These are phyloP conservation scores for Phytophthora uliginosa DNA, from an alignment of 352 stramenopile species.

Conservation along the genomic window DNA sequence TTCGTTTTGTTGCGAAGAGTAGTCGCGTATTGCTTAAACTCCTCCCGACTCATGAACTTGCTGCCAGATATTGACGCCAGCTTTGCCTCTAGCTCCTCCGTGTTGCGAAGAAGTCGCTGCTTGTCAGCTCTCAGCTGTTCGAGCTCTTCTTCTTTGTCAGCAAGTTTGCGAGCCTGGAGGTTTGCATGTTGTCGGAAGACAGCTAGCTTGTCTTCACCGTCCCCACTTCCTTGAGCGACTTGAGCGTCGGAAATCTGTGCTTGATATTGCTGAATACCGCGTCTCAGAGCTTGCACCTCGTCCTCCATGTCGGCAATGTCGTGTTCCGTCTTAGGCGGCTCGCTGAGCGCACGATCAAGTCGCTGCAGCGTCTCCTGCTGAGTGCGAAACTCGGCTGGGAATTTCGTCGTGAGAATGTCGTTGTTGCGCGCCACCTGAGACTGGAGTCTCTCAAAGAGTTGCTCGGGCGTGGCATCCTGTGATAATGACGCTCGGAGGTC, in stretches of 20 bases:
- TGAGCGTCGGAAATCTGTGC: slow-evolving; percentile 83
- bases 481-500: slow-evolving; percentile 80
- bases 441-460: slow-evolving; percentile 89
- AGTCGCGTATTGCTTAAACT: slow-evolving; percentile 93
- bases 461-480: slow-evolving; percentile 84
- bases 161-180: slow-evolving; percentile 90
- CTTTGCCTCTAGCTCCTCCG: slow-evolving; percentile 81
- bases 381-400: slow-evolving; percentile 78
- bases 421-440: slow-evolving; percentile 83
- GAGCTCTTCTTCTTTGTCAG: slow-evolving; percentile 91
- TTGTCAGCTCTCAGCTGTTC: slow-evolving; percentile 77
- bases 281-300: slow-evolving; percentile 73
- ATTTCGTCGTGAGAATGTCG: slow-evolving; percentile 73
- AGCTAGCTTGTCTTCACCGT: slow-evolving; percentile 91
- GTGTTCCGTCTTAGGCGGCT: slow-evolving; percentile 85
- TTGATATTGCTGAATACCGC: slow-evolving; percentile 72
- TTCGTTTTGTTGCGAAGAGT: slow-evolving; percentile 93
- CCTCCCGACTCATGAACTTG: slow-evolving; percentile 89
- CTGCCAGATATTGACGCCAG: slow-evolving; percentile 53
- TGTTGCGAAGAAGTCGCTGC: slow-evolving; percentile 62
- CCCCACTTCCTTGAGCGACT: slow-evolving; percentile 40
- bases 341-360: slow-evolving; percentile 74
- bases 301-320: slow-evolving; percentile 92
- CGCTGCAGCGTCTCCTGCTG: slow-evolving; percentile 85
- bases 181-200: slow-evolving; percentile 93